Percentiles rank a stretch among this genome's conserved stretches.
Evolutionary conservation across 768 basidiomycete genomes (phyloP).

Genomic region (Trametes elegans): DNA sequence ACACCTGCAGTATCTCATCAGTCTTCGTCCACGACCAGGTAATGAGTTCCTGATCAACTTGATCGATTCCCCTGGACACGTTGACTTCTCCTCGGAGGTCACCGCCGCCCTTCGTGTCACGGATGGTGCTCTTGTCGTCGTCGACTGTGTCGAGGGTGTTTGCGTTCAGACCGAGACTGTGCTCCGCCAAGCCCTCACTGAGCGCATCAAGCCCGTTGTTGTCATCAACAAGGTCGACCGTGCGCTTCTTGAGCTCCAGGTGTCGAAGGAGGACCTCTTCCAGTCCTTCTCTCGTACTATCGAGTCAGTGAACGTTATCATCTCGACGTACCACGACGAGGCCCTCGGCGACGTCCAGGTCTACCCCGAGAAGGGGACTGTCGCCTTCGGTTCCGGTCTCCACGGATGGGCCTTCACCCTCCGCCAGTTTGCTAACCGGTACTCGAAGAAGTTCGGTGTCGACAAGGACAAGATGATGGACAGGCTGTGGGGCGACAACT

Average conservation of each 20-base stretch:
- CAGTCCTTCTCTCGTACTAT: conserved; percentile 98
- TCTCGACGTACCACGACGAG: conserved; percentile 93
- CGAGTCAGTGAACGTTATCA: conserved; percentile 97
- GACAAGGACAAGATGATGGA: conserved; percentile 98
- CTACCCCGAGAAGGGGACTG: conserved; percentile 96
- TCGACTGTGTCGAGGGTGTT: conserved; percentile 99
- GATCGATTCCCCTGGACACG: conserved; percentile 99
- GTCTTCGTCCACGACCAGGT: conserved; percentile 41
- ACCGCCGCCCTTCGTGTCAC: conserved; percentile 99
- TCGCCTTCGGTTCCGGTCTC: conserved; percentile 98
- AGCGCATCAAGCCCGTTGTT: conserved; percentile 99
- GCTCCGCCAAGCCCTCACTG: conserved; percentile 91
- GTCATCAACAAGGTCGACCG: conserved; percentile 99
- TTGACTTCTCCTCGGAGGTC: conserved; percentile 99
- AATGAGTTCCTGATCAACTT: conserved; percentile 99
- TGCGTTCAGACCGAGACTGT: conserved; percentile 99
- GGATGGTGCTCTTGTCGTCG: conserved; percentile 98
- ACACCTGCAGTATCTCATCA: conserved; percentile 8
- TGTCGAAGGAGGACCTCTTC: conserved; percentile 94
- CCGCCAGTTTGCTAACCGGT: conserved; percentile 91
- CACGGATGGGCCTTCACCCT: conserved; percentile 99
- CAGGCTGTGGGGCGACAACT: conserved; percentile 99
- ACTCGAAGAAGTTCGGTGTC: conserved; percentile 98
- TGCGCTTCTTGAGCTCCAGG: conserved; percentile 96
- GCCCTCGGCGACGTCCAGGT: conserved; percentile 98